Percentiles rank a stretch among this genome's conserved stretches.
Evolutionary conservation across 1,284 basidiomycete species (phyloP).

Genomic region (Microbotryum violaceum): DNA sequence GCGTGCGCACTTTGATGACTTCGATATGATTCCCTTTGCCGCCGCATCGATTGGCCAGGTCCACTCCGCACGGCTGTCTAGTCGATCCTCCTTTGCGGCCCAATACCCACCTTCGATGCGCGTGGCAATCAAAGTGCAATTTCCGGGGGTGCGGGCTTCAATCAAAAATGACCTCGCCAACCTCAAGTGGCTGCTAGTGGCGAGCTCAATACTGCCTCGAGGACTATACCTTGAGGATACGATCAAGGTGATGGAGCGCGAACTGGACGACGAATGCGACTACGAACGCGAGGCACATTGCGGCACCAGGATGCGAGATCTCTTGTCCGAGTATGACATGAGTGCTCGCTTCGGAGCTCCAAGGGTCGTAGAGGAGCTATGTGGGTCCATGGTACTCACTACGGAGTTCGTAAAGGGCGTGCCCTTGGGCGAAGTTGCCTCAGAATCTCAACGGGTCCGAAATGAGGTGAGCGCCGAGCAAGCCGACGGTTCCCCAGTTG

Average conservation of each 20-base stretch:
- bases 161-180: slow-evolving; percentile 84
- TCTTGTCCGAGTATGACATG: slow-evolving; percentile 45
- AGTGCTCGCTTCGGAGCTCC: slow-evolving; percentile 74
- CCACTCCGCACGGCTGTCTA: slow-evolving; percentile 63
- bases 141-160: slow-evolving; percentile 79
- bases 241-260: slow-evolving; percentile 76
- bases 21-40: slow-evolving; percentile 83
- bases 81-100: slow-evolving; percentile 13
- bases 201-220: slow-evolving; percentile 70
- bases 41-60: slow-evolving; percentile 98
- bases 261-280: slow-evolving; percentile 91
- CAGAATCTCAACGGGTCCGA: too few species aligned
- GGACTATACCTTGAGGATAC: slow-evolving; percentile 86
- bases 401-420: slow-evolving; percentile 80
- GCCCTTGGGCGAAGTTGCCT: slow-evolving; percentile 51
- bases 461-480: background rate
- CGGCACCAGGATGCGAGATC: slow-evolving; percentile 55
- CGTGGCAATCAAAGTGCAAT: slow-evolving; percentile 93
- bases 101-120: slow-evolving; percentile 42
- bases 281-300: slow-evolving; percentile 81
- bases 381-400: slow-evolving; percentile 73
- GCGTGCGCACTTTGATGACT: slow-evolving; percentile 62
- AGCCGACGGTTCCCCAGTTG: background rate
- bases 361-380: slow-evolving; percentile 66
- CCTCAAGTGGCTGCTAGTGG: slow-evolving; percentile 71